Base-by-base conservation (phyloP, 192 early-diverging fungal species). In the Umbelopsis isabellina region DNA sequence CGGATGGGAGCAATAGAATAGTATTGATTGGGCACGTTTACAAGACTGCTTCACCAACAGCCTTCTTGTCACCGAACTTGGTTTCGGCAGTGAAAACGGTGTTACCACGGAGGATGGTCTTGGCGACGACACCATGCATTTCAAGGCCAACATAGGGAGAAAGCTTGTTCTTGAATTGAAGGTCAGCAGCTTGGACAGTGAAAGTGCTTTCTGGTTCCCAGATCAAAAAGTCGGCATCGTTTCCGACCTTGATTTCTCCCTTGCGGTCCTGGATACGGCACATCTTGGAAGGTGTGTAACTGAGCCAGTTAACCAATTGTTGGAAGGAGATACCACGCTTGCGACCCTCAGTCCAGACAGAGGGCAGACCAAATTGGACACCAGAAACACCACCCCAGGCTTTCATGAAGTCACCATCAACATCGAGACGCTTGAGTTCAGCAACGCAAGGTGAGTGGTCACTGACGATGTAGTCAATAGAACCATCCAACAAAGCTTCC, bases 381-480 rank as follows among this genome's bases (percentile, higher is more conserved):
- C 88, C 85, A 16, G 91, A 88, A 78, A 94, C 90, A 72, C 92
- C 92, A 71, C 92, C 92, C 92, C 92, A 94, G 30, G 92, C 91
- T 48, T 85, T 83, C 52, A 89, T 77, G 78, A 94, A 94, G 79
- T 94, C 90, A 72, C 90, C 90, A 46, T 75, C 80, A 66, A 74
- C 49, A 4, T 91, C 87, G 61, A 84, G 79, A 53, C 82, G 73
- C 83, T 94, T 94, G 46, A 94, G 80, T 27, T 92, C 88, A 20
- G 89, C 89, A 3, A 89, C 91, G 76, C 91, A 92, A 20, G 92
- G 92, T 23, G 92, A 94, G 71, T 94, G 92, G 67, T 94, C 92
- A 25, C 89, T 91, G 61, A 94, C 92, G 5, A 94, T 86, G 80
- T 91, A 88, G 72, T 92, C 92, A 67, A 94, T 94, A 30, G 87